These are phyloP conservation scores for Tylopilus vinaceipallidus DNA, from an alignment of 768 basidiomycete species.

Conservation along the genomic window DNA sequence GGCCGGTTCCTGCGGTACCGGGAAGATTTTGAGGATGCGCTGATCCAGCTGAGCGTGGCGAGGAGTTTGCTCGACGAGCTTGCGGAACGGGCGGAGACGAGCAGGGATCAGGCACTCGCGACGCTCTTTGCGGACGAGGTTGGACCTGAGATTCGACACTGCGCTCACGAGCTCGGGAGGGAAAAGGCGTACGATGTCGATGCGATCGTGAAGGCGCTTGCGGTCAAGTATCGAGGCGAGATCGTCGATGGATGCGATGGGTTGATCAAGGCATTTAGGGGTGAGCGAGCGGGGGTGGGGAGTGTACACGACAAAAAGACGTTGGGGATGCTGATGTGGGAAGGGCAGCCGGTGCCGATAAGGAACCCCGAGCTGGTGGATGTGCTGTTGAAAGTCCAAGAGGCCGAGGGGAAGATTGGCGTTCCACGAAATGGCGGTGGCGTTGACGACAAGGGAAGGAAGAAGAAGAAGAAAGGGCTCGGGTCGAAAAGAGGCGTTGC, in stretches of 20 bases:
- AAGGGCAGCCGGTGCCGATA: conserved; percentile 78
- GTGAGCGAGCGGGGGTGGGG: conserved; percentile 37
- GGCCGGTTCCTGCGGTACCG: conserved; percentile 81
- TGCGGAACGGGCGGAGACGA: conserved; percentile 59
- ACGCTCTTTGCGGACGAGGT: conserved; percentile 82
- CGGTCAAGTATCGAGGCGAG: conserved; percentile 51
- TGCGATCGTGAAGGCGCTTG: conserved; percentile 64
- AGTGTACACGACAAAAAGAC: conserved; percentile 47
- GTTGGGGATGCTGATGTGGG: conserved; percentile 69
- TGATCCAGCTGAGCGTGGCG: conserved; percentile 79
- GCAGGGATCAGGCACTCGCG: conserved; percentile 85
- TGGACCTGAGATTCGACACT: conserved; percentile 88
- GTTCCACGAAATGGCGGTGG: conserved; percentile 32
- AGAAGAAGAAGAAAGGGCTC: conserved; percentile 38
- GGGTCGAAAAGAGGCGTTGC: conserved; percentile 75
- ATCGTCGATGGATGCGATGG: conserved; percentile 63
- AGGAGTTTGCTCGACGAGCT: conserved; percentile 68
- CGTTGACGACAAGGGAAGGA: conserved; percentile 24
- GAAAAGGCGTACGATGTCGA: conserved; percentile 80
- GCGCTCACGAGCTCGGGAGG: conserved; percentile 84
- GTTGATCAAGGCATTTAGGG: conserved; percentile 50
- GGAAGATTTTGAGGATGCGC: conserved; percentile 70
- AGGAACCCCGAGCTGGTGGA: conserved; percentile 91
- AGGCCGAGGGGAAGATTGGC: conserved; percentile 62
- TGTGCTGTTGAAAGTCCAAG: conserved; percentile 79